phyloP scores from a whole-genome alignment of 2,329 filamentous ascomycete species.

The Bipolaris oryzae region DNA sequence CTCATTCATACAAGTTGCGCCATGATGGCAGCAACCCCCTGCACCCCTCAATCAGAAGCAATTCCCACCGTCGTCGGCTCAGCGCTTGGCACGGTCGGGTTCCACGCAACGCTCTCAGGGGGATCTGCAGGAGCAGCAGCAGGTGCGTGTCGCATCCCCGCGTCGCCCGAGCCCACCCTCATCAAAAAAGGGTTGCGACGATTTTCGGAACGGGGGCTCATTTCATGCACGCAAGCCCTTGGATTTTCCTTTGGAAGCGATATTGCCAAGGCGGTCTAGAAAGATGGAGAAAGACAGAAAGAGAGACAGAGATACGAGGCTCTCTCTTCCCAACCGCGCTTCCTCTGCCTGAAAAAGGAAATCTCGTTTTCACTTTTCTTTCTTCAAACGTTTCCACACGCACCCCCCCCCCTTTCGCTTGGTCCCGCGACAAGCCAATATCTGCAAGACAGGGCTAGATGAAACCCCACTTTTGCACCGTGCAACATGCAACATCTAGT shows the following conservation, averaged over 20 bases:
- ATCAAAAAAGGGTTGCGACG: background rate
- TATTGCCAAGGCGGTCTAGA: conserved; percentile 27
- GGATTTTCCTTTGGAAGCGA: conserved; percentile 2
- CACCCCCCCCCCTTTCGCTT: background rate
- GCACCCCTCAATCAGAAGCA: conserved; percentile 8
- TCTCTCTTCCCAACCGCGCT: too few species aligned
- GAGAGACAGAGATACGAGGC: background rate
- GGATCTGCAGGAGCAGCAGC: conserved; percentile 17
- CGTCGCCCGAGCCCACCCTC: background rate
- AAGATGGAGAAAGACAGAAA: too few species aligned
- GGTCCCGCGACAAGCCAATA: background rate
- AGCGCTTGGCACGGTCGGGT: conserved; percentile 9
- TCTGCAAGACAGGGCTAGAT: background rate
- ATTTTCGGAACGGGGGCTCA: background rate
- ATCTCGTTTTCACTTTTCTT: too few species aligned
- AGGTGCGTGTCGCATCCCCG: conserved; percentile 5
- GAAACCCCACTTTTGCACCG: background rate
- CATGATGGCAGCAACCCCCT: background rate
- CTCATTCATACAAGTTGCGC: background rate
- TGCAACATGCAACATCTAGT: background rate
- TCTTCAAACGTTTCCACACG: background rate
- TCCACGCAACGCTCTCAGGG: conserved; percentile 13
- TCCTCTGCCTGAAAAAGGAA: conserved; percentile 13
- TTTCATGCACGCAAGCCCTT: background rate
- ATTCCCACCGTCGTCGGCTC: conserved; percentile 6